phyloP scores from a whole-genome alignment of 495 filamentous ascomycete species.

The Penicillium soppii region DNA sequence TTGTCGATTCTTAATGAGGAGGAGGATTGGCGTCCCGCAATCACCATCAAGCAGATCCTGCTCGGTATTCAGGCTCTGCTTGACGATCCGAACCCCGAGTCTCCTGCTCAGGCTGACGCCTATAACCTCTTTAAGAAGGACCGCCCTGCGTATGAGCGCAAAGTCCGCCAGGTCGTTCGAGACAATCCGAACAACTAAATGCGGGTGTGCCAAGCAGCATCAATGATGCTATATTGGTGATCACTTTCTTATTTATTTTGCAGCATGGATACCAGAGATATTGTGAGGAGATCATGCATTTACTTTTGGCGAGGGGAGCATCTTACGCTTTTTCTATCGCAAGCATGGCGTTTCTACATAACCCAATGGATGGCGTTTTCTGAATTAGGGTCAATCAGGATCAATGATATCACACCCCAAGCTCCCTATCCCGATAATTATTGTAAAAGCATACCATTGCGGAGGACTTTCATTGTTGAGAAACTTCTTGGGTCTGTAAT shows the following conservation, averaged over 20 bases:
- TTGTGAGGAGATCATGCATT: slow-evolving; percentile 9
- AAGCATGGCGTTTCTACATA: slow-evolving; percentile 24
- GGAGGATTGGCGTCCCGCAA: slow-evolving; percentile 96
- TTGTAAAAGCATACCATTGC: neutral
- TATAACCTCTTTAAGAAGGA: slow-evolving; percentile 98
- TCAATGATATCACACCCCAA: neutral
- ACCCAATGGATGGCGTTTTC: slow-evolving; percentile 19
- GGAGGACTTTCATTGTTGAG: no score
- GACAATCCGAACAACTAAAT: slow-evolving; percentile 74
- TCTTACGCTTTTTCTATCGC: slow-evolving; percentile 19
- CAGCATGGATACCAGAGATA: slow-evolving; percentile 10
- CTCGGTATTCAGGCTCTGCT: slow-evolving; percentile 94
- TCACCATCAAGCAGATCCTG: slow-evolving; percentile 96
- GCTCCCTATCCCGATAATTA: neutral
- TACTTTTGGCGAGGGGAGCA: slow-evolving; percentile 14
- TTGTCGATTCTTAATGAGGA: slow-evolving; percentile 98
- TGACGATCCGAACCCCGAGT: slow-evolving; percentile 95
- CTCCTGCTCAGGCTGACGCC: slow-evolving; percentile 93
- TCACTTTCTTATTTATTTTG: slow-evolving; percentile 16
- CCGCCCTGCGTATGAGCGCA: slow-evolving; percentile 78
- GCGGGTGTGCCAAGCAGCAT: neutral
- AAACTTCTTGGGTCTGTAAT: no score
- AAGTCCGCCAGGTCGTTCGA: slow-evolving; percentile 79
- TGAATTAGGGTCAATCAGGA: neutral
- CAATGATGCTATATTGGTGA: slow-evolving; percentile 2